Conservation (phyloP, 306 rosid genomes). For the Vigna unguiculata region DNA sequence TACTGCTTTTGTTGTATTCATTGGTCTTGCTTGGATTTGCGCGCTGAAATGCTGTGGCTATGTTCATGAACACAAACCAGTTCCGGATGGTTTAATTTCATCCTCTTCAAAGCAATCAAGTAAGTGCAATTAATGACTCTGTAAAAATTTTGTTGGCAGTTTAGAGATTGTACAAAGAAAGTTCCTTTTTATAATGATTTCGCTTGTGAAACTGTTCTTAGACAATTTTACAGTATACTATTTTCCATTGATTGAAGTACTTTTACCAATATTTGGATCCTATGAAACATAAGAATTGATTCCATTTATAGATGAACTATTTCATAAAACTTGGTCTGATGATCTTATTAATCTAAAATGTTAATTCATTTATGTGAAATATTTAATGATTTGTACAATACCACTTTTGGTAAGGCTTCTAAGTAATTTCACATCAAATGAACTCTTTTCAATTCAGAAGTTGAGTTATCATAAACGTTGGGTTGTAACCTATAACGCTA, state of each 20-base stretch:
- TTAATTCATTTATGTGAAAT: not conserved
- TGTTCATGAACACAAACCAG: slow-evolving; percentile 44
- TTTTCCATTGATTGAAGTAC: slow-evolving; percentile 14
- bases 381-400: slow-evolving; percentile 17
- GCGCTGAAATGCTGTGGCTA: slow-evolving; percentile 57
- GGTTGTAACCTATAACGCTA: not conserved
- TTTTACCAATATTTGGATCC: not conserved
- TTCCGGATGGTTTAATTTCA: slow-evolving; percentile 54
- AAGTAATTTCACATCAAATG: not conserved
- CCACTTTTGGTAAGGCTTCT: not conserved
- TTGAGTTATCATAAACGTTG: not conserved
- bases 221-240: slow-evolving; percentile 20
- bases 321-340: slow-evolving; percentile 23
- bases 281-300: slow-evolving; percentile 11
- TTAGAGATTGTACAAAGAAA: slow-evolving; percentile 21
- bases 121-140: slow-evolving; percentile 39
- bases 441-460: not conserved
- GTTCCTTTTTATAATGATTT: slow-evolving; percentile 10
- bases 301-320: not conserved
- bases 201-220: slow-evolving; percentile 15
- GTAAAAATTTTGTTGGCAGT: not conserved
- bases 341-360: slow-evolving; percentile 4
- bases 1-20: slow-evolving; percentile 66
- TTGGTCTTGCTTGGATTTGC: slow-evolving; percentile 74
- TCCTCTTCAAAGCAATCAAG: slow-evolving; percentile 70